Conservation (phyloP, 2,329 filamentous ascomycete species). For the Huntiella moniliformis region DNA sequence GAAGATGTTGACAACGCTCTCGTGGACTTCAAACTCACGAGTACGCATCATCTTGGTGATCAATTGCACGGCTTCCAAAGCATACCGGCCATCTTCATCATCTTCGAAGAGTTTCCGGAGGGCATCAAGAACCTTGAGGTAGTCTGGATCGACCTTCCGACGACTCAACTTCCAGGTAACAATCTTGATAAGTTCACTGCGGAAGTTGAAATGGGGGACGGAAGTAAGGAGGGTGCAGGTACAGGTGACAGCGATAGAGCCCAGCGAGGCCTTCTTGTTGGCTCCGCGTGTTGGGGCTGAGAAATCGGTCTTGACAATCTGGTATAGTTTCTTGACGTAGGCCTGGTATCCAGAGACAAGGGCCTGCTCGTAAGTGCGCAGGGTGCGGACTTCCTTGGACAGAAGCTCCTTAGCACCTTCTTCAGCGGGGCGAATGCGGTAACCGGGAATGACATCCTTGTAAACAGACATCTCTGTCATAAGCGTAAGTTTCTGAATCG, state of each 20-base stretch:
- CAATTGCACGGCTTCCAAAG: slow-evolving; percentile 68
- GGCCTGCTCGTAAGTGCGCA: slow-evolving; percentile 73
- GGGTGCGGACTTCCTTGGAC: slow-evolving; percentile 73
- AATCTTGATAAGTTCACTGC: slow-evolving; percentile 70
- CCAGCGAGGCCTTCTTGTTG: slow-evolving; percentile 27
- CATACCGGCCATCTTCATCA: slow-evolving; percentile 78
- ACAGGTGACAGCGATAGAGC: slow-evolving; percentile 66
- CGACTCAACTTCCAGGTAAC: slow-evolving; percentile 66
- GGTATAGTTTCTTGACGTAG: slow-evolving; percentile 60
- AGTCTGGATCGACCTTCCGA: slow-evolving; percentile 53
- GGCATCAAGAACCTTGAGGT: slow-evolving; percentile 56
- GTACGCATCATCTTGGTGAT: slow-evolving; percentile 92
- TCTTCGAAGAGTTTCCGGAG: slow-evolving; percentile 66
- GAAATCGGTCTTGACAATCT: slow-evolving; percentile 40
- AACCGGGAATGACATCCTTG: slow-evolving; percentile 91
- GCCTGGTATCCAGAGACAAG: slow-evolving; percentile 68
- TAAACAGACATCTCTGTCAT: slow-evolving; percentile 79
- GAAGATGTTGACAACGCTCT: slow-evolving; percentile 77
- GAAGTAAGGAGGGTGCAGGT: slow-evolving; percentile 61
- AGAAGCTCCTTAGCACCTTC: slow-evolving; percentile 62
- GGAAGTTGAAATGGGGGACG: slow-evolving; percentile 95
- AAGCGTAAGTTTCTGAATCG: slow-evolving; percentile 70
- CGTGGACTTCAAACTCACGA: slow-evolving; percentile 63
- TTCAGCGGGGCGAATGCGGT: slow-evolving; percentile 67
- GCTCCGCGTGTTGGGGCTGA: slow-evolving; percentile 14